Percentiles rank a stretch among this genome's conserved stretches.
phyloP scores from a whole-genome alignment of 805 yeast genomes.

The Starmerella bombicola region DNA sequence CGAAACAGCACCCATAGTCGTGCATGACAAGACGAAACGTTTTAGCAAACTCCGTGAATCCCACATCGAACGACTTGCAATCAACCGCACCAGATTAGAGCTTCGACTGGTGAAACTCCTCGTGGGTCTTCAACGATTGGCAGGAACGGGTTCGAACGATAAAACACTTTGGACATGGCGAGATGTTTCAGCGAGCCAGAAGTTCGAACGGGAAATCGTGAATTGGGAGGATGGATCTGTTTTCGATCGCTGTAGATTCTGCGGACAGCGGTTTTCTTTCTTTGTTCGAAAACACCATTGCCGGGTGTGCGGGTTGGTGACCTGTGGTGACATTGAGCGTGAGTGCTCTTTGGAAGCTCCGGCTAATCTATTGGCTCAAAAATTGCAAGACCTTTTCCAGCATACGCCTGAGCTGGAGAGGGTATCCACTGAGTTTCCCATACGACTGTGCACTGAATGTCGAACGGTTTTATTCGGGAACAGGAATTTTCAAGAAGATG shows the following conservation, averaged over 20 bases:
- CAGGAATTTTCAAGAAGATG: slow-evolving; percentile 38
- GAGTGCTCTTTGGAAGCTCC: slow-evolving; percentile 70
- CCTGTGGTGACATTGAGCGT: slow-evolving; percentile 53
- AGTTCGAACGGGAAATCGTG: slow-evolving; percentile 38
- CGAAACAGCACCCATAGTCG: neutral
- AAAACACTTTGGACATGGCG: slow-evolving; percentile 26
- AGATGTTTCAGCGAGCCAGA: slow-evolving; percentile 25
- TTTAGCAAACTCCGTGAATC: slow-evolving; percentile 36
- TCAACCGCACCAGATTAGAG: slow-evolving; percentile 47
- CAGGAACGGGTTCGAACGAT: slow-evolving; percentile 6
- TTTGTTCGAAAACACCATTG: slow-evolving; percentile 76
- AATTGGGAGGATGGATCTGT: slow-evolving; percentile 52
- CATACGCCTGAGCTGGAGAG: slow-evolving; percentile 6
- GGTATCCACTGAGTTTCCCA: slow-evolving; percentile 14
- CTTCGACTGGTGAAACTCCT: slow-evolving; percentile 37
- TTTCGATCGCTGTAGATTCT: slow-evolving; percentile 47
- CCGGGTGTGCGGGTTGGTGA: slow-evolving; percentile 69
- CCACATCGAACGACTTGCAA: slow-evolving; percentile 37
- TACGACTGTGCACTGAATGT: slow-evolving; percentile 62
- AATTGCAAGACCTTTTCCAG: slow-evolving; percentile 18
- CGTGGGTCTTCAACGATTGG: slow-evolving; percentile 19
- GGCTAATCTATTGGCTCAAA: slow-evolving; percentile 28
- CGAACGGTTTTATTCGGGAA: slow-evolving; percentile 47
- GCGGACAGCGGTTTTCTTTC: slow-evolving; percentile 46
- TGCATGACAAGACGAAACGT: slow-evolving; percentile 34